Percentiles rank a stretch among this genome's conserved stretches.
Conservation (phyloP, 139 green algal genomes). For the Auxenochlorella pyrenoidosa region DNA sequence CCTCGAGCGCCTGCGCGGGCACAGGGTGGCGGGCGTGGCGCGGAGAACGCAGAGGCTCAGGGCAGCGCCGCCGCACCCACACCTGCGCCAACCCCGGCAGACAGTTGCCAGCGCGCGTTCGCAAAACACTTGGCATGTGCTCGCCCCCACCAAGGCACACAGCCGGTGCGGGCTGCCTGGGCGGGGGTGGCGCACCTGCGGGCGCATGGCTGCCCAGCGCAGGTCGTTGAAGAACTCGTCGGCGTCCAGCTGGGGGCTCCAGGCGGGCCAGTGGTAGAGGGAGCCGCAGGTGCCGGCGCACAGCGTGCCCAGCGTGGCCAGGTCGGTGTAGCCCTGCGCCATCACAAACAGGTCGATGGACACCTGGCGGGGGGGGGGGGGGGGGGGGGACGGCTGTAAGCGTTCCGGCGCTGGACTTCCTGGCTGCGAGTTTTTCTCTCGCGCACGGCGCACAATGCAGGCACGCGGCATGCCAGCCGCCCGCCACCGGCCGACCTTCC, state of each 20-base stretch:
- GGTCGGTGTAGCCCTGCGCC: constrained; percentile 72
- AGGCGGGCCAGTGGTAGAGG: constrained; percentile 85
- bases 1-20: constrained; percentile 79
- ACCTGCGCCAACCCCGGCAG: no score
- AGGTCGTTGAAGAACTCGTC: constrained; percentile 89
- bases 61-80: neutral
- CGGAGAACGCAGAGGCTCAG: neutral
- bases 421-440: no score
- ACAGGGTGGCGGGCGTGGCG: neutral
- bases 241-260: constrained; percentile 69
- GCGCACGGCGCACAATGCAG: no score
- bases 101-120: no score
- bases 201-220: constrained; percentile 79
- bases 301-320: constrained; percentile 74
- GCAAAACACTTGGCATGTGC: no score
- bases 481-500: no score
- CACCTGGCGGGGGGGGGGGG: constrained; percentile 46
- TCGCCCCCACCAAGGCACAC: no score
- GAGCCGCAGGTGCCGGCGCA: constrained; percentile 70
- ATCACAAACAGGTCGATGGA: constrained; percentile 84
- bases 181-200: constrained; percentile 46
- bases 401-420: no score
- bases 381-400: constrained; percentile 14
- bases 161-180: no score
- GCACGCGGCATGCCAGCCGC: no score